A percentile compares a stretch with the other conserved stretches of the same genome.
These are phyloP conservation scores for Ichthyophonus hoferi DNA, from an alignment of 208 protist species.

Conservation along the genomic window DNA sequence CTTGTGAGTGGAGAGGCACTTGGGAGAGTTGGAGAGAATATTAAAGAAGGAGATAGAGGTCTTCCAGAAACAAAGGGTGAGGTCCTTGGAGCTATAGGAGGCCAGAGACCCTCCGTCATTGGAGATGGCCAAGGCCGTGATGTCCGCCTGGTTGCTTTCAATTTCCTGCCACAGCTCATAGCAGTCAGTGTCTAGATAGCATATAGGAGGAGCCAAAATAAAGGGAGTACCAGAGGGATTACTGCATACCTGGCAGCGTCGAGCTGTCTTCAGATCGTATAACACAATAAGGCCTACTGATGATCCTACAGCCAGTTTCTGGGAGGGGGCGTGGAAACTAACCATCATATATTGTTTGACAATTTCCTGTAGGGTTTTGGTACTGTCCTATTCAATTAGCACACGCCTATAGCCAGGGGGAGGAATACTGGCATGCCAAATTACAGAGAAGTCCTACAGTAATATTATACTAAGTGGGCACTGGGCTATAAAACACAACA, in stretches of 20 bases:
- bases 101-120: slow-evolving; percentile 50
- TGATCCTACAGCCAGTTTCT: slow-evolving; percentile 62
- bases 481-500: no score
- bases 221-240: no score
- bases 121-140: slow-evolving; percentile 51
- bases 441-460: no score
- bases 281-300: slow-evolving; percentile 55
- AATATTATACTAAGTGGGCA: no score
- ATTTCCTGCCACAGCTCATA: no score
- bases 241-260: slow-evolving; percentile 49
- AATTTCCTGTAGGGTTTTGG: slow-evolving; percentile 57
- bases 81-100: slow-evolving; percentile 51
- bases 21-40: slow-evolving; percentile 36
- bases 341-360: slow-evolving; percentile 64
- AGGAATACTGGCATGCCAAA: no score
- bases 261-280: slow-evolving; percentile 65
- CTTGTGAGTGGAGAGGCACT: slow-evolving; percentile 24
- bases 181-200: no score
- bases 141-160: slow-evolving; percentile 14
- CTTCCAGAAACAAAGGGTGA: slow-evolving; percentile 51
- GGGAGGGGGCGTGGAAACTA: slow-evolving; percentile 55
- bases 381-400: no score
- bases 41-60: slow-evolving; percentile 54
- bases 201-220: no score
- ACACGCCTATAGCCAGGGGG: no score